phyloP scores from a whole-genome alignment of 1,284 basidiomycete species.

The Malassezia japonica region DNA sequence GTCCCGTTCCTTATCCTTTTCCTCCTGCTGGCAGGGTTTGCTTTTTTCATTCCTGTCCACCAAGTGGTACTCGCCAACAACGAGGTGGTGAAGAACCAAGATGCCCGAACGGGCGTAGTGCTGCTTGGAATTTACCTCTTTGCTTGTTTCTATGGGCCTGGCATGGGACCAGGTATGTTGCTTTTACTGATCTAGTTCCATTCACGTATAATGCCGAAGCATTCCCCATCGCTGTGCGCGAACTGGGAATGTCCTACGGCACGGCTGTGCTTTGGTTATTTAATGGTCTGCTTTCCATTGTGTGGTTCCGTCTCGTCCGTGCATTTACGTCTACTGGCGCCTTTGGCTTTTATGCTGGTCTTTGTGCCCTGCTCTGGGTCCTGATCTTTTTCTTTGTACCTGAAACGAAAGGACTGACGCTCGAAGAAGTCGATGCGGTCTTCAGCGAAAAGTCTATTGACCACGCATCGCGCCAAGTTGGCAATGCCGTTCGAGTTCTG shows the following conservation, averaged over 20 bases:
- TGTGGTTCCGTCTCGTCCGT: conserved; percentile 29
- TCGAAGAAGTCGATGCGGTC: conserved; percentile 62
- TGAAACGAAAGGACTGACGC: conserved; percentile 68
- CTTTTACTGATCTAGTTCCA: conserved; percentile 59
- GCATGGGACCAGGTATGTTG: conserved; percentile 75
- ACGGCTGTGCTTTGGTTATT: conserved; percentile 28
- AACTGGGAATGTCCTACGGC: conserved; percentile 58
- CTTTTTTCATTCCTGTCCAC: conserved; percentile 50
- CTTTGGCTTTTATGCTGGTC: conserved; percentile 33
- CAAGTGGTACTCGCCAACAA: no score
- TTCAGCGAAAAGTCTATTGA: conserved; percentile 55
- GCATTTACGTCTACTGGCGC: conserved; percentile 27
- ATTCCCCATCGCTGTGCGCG: conserved; percentile 58
- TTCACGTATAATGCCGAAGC: conserved; percentile 57
- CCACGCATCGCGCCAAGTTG: not conserved
- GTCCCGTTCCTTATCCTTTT: conserved; percentile 34
- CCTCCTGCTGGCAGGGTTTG: conserved; percentile 40
- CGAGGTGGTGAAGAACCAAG: conserved; percentile 4
- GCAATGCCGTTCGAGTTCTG: no score
- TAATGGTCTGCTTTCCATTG: conserved; percentile 28
- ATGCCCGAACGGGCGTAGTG: conserved; percentile 25
- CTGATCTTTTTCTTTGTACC: conserved; percentile 55
- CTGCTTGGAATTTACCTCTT: conserved; percentile 56
- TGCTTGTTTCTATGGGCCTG: conserved; percentile 58
- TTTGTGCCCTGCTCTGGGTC: conserved; percentile 26